phyloP scores from a whole-genome alignment of 2,329 filamentous ascomycete genomes.

The Hypomyces rosellus region DNA sequence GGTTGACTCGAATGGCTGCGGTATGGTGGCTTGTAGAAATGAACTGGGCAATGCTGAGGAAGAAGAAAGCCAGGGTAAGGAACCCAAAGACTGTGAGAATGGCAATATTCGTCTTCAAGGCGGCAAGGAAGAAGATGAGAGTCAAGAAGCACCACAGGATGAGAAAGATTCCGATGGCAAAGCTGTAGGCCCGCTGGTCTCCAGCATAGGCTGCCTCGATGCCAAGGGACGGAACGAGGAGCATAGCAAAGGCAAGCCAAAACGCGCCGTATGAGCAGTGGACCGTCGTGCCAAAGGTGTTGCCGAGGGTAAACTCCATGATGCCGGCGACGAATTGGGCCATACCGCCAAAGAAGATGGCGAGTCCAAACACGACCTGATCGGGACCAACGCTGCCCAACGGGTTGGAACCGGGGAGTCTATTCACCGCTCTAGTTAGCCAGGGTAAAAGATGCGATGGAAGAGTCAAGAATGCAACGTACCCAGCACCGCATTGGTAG shows the following conservation, averaged over 20 bases:
- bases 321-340: constrained; percentile 64
- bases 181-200: constrained; percentile 34
- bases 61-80: constrained; percentile 51
- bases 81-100: constrained; percentile 54
- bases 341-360: constrained; percentile 53
- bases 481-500: constrained; percentile 42
- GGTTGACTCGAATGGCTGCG: constrained; percentile 39
- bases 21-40: constrained; percentile 29
- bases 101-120: constrained; percentile 51
- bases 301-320: constrained; percentile 46
- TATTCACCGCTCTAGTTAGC: constrained; percentile 9
- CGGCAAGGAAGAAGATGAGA: constrained; percentile 47
- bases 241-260: constrained; percentile 55
- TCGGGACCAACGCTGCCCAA: constrained; percentile 28
- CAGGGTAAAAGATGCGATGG: not conserved
- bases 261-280: constrained; percentile 57
- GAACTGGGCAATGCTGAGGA: constrained; percentile 54
- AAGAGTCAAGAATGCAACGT: constrained; percentile 21
- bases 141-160: constrained; percentile 57
- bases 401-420: constrained; percentile 28
- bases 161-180: constrained; percentile 51
- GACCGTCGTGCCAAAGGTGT: constrained; percentile 56
- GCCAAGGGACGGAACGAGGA: constrained; percentile 45
- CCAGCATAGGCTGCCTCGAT: constrained; percentile 41
- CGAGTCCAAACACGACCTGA: constrained; percentile 31